A percentile compares a stretch with the other conserved stretches of the same genome.
Evolutionary conservation across 75 land plant genomes (phyloP).

Genomic region (Pseudotsuga menziesii): DNA sequence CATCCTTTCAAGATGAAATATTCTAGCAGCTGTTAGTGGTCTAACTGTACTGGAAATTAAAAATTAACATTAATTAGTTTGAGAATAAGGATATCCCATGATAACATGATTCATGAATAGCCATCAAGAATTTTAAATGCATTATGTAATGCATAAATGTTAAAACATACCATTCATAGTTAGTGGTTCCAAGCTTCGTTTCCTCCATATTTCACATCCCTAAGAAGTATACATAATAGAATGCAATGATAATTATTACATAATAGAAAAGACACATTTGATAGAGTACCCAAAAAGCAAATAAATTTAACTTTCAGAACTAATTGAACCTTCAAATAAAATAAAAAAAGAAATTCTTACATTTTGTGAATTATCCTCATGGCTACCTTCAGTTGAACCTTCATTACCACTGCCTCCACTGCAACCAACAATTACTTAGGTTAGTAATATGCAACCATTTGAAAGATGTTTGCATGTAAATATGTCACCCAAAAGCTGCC

Average conservation of each 20-base stretch:
- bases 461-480: too few species aligned
- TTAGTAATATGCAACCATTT: too few species aligned
- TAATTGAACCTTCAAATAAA: neutral
- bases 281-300: neutral
- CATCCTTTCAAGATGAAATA: neutral
- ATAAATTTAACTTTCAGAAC: neutral
- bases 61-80: neutral
- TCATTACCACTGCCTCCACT: too few species aligned
- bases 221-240: neutral
- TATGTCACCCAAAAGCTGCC: too few species aligned
- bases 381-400: too few species aligned
- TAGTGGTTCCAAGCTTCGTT: slow-evolving; percentile 60
- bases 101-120: neutral
- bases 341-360: slow-evolving; percentile 13
- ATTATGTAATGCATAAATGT: neutral
- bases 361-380: too few species aligned
- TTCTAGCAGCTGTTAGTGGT: neutral
- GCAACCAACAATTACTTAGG: too few species aligned
- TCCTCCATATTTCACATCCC: slow-evolving; percentile 31
- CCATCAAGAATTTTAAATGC: neutral
- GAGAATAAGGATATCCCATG: neutral
- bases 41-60: neutral
- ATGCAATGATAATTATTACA: neutral
- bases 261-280: neutral
- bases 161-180: slow-evolving; percentile 50